These are phyloP conservation scores for Gossypium davidsonii DNA, from an alignment of 441 rosid genomes.

Conservation along the genomic window DNA sequence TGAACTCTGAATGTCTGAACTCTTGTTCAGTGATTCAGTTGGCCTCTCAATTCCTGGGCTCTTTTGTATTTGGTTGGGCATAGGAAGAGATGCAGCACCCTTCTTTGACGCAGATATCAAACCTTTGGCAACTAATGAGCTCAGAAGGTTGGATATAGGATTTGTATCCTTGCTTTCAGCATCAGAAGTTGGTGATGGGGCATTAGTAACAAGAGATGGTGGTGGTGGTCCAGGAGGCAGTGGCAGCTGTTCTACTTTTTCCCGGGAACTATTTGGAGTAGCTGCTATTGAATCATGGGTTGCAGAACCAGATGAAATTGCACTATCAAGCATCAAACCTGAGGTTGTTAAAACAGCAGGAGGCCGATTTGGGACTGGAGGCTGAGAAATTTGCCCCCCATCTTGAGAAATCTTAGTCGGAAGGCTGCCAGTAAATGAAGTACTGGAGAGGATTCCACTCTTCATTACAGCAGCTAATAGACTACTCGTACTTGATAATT, in stretches of 20 bases:
- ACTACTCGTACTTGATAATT: constrained; percentile 49
- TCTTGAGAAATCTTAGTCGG: constrained; percentile 30
- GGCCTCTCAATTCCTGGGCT: constrained; percentile 25
- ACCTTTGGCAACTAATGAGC: constrained; percentile 86
- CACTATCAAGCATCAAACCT: constrained; percentile 25
- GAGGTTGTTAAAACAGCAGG: constrained; percentile 28
- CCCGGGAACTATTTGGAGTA: constrained; percentile 24
- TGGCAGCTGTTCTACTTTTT: constrained; percentile 41
- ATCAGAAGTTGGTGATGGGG: constrained; percentile 33
- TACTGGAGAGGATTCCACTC: constrained; percentile 58
- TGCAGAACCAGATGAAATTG: constrained; percentile 24
- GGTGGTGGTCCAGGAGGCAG: constrained; percentile 37
- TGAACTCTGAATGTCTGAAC: constrained; percentile 23
- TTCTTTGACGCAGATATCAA: constrained; percentile 75
- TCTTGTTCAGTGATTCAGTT: constrained; percentile 20
- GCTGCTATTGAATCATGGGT: constrained; percentile 29
- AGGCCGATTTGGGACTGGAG: constrained; percentile 36
- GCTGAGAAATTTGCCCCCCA: constrained; percentile 27
- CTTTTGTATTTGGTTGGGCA: constrained; percentile 29
- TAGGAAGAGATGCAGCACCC: constrained; percentile 29
- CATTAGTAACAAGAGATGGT: constrained; percentile 25
- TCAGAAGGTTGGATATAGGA: constrained; percentile 80
- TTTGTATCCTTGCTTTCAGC: constrained; percentile 37
- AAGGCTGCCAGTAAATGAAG: constrained; percentile 26
- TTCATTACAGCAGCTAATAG: constrained; percentile 67